Evolutionary conservation across 371 early-diverging fungal species (phyloP).

Genomic region (Syncephalastrum monosporum): DNA sequence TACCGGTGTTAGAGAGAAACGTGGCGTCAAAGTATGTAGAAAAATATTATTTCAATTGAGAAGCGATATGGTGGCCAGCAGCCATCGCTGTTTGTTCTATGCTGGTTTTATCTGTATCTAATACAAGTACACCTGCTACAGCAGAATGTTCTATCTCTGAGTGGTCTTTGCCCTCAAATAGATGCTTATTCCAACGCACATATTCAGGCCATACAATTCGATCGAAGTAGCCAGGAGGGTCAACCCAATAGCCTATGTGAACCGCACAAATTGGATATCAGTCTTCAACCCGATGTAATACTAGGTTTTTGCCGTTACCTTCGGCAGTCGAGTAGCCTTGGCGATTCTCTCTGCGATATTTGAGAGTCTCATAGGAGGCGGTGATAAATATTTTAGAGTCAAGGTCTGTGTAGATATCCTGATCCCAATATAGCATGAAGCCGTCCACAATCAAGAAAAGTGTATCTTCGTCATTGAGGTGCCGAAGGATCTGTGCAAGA

Average conservation of each 20-base stretch:
- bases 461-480: conserved; percentile 11
- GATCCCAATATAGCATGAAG: conserved; percentile 68
- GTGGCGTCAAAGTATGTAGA: too few species aligned
- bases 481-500: neutral
- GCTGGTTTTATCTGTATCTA: conserved; percentile 25
- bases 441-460: conserved; percentile 78
- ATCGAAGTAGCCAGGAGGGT: conserved; percentile 88
- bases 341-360: conserved; percentile 66
- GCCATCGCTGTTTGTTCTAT: conserved; percentile 25
- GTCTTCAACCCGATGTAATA: neutral
- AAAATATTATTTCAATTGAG: too few species aligned
- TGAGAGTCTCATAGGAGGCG: conserved; percentile 61
- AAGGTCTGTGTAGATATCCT: conserved; percentile 30
- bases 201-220: conserved; percentile 84
- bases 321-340: conserved; percentile 74
- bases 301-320: conserved; percentile 42
- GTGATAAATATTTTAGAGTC: conserved; percentile 67
- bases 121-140: conserved; percentile 17
- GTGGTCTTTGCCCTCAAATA: conserved; percentile 13
- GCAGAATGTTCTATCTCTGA: conserved; percentile 16
- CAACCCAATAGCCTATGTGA: conserved; percentile 66
- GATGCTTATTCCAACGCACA: conserved; percentile 47
- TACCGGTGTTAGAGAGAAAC: too few species aligned
- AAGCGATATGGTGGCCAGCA: neutral
- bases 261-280: neutral